Evolutionary conservation across 1,284 basidiomycete species (phyloP), one percentile per base, ranked within the genome.

Genomic region (Puccinia triticina): DNA sequence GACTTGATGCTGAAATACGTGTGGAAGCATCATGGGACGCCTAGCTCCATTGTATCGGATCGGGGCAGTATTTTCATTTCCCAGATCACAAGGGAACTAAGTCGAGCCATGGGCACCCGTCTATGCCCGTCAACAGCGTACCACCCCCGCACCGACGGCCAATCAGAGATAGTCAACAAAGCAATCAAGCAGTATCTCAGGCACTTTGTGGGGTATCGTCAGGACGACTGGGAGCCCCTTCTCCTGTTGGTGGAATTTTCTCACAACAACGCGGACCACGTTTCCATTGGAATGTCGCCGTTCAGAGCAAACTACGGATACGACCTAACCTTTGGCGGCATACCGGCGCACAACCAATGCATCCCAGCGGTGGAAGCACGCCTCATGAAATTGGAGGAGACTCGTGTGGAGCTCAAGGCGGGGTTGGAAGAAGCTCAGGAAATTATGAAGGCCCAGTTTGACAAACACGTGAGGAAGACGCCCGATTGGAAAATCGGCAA

Each of bases 161-260:
- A 71, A 71, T 34, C 67, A 32, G 32, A 43, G 12, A 43, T 43
- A 43, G 40, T 12, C 40, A 43, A 43, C 40, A 43, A 43, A 12
- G 40, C 12, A 37, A 18, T 57, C 8, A 32, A 71, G 23, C 67
- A 71, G 12, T 71, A 71, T 32, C 43, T 71, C 11, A n/a, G n/a
- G n/a, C 26, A 34, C 29, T 71, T 71, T 37, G 67, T 71, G 16
- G 18, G n/a, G 21, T 71, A 71, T n/a, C 67, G 37, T 18, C 67
- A 71, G 32, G 32, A 71, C 67, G 32, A 71, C 32, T 43, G 32
- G 29, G 32, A 7, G 7, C 55, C 21, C 5, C 26, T 23, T 8
- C 55, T 69, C 37, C 67, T 5, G 18, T 21, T 40, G 40, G 67
- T 37, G 29, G 12, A 71, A 40, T 71, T 71, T n/a, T n/a, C 67